Evolutionary conservation across 805 yeast species (phyloP).

Genomic region (Yarrowia sp.): DNA sequence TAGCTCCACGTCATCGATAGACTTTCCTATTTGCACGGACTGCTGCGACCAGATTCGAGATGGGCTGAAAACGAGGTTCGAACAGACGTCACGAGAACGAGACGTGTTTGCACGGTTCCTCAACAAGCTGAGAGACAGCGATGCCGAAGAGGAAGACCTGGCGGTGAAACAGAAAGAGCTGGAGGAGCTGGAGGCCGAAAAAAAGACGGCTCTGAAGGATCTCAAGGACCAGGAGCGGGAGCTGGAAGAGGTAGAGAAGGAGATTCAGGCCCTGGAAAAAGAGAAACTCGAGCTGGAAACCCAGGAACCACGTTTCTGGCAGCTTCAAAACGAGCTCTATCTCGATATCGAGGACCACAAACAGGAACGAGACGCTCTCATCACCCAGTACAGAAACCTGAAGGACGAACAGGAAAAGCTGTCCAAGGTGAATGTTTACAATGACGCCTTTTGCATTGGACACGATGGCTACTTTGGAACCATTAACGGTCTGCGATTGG

Average conservation of each 20-base stretch:
- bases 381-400: conserved; percentile 59
- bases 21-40: conserved; percentile 83
- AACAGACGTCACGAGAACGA: conserved; percentile 69
- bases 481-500: conserved; percentile 81
- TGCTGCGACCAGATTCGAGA: conserved; percentile 68
- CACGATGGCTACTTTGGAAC: conserved; percentile 83
- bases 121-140: conserved; percentile 55
- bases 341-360: conserved; percentile 50
- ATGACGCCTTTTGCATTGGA: conserved; percentile 77
- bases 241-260: conserved; percentile 44
- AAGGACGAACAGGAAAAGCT: conserved; percentile 65
- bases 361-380: conserved; percentile 58
- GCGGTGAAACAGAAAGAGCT: conserved; percentile 48
- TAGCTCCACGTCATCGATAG: conserved; percentile 53
- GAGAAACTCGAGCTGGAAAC: conserved; percentile 43
- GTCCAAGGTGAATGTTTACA: conserved; percentile 75
- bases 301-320: conserved; percentile 36
- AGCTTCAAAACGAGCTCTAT: conserved; percentile 53
- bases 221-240: conserved; percentile 48
- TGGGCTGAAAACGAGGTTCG: conserved; percentile 65
- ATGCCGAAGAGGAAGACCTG: conserved; percentile 45
- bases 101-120: conserved; percentile 73
- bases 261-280: conserved; percentile 35
- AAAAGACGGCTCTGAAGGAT: conserved; percentile 41
- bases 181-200: conserved; percentile 40